These are phyloP conservation scores for Melanogaster broomeanus DNA, from an alignment of 768 basidiomycete species.

Conservation along the genomic window DNA sequence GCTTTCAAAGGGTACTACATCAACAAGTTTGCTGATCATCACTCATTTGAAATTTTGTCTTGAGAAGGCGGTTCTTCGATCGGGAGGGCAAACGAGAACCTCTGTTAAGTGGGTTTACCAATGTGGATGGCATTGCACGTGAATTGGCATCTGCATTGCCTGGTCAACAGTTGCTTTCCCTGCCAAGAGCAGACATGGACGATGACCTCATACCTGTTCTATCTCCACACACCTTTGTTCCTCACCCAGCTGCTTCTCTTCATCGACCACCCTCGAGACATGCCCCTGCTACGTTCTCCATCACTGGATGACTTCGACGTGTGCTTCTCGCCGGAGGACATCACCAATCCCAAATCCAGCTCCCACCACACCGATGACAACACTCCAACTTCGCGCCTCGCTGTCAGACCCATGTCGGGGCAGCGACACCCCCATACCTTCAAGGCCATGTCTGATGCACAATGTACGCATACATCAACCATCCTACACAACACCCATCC, in stretches of 20 bases:
- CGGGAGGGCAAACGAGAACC: no score
- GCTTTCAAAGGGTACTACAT: no score
- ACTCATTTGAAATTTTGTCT: no score
- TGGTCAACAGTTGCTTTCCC: conserved; percentile 33
- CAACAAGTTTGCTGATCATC: no score
- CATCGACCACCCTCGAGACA: conserved; percentile 43
- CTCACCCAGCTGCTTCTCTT: conserved; percentile 38
- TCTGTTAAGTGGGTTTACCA: no score
- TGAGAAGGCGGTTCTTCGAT: no score
- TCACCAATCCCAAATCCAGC: conserved; percentile 32
- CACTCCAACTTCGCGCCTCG: conserved; percentile 19
- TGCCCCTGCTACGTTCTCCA: conserved; percentile 41
- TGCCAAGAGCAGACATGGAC: conserved; percentile 47
- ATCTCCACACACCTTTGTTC: conserved; percentile 6
- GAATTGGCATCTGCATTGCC: conserved; percentile 19
- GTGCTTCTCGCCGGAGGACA: conserved; percentile 34
- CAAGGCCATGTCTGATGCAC: conserved; percentile 32
- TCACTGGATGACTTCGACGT: conserved; percentile 45
- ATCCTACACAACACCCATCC: conserved; percentile 27
- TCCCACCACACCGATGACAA: conserved; percentile 14
- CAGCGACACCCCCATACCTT: conserved; percentile 16
- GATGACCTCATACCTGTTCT: conserved; percentile 40
- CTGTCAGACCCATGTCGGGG: conserved; percentile 18
- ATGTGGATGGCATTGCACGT: no score
- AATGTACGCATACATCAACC: conserved; percentile 39